Base-by-base conservation (phyloP, 352 stramenopile genomes). In the Pseudoperonospora humuli region DNA sequence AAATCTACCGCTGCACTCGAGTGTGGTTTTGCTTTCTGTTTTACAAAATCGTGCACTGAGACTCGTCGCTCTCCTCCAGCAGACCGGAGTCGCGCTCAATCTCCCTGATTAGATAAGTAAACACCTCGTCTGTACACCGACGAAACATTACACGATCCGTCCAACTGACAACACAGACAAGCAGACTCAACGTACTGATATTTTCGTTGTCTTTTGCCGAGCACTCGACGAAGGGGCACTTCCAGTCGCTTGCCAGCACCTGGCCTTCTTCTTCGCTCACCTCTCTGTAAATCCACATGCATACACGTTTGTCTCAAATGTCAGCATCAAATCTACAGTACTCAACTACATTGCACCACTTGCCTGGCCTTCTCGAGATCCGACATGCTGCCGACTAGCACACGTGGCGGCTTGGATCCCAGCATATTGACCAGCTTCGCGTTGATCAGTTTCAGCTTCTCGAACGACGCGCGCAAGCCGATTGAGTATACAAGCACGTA, bases 401-500 rank as follows among this genome's bases (percentile, higher is more conserved):
- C 89, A n/a, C 93, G 86, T 9, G 91, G 91, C 1, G 87, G 88
- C 23, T 87, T 82, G 44, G 94, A 95, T 13, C 93, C 91, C 15
- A 97, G 70, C 58, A 96, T 93, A 61, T 96, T 96, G 13, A 97
- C 59, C 6, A 98, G 69, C 43, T 93, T 90, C 32, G 96, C 90
- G 48, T 98, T 97, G 46, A 98, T 96, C 48, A 84, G 70, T 65
- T 86, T 82, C 42, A 98, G 87, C 63, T 95, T 96, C 36, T 97
- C 88, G 58, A 97, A 97, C 41, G 84, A 96, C 33, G 88, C 84
- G 39, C 87, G 73, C 45, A 84, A 96, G 38, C 82, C 82, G 49
- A 97, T 96, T 35, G 84, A 96, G 70, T 97, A 98, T 41, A 97
- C 86, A 8, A 98, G 64, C 48, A 95, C 81, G 63, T 98, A 98